These are phyloP conservation scores for Colletotrichum falcatum DNA, from an alignment of 2,329 filamentous ascomycete species.

Conservation along the genomic window DNA sequence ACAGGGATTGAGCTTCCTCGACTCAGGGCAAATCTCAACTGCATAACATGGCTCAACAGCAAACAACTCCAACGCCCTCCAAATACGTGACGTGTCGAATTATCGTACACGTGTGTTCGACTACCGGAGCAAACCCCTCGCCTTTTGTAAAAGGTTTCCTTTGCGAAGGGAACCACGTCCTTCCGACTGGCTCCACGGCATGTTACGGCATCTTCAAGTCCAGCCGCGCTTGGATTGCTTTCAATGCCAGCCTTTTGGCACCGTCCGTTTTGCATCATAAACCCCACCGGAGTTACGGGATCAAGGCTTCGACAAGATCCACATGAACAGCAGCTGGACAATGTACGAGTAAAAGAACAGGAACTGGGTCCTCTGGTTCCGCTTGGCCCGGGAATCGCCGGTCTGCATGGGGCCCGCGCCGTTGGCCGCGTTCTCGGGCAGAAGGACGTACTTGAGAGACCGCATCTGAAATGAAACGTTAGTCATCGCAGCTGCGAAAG, in stretches of 20 bases:
- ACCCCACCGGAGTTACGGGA: no score
- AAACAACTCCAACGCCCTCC: constrained; percentile 3
- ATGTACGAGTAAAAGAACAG: constrained; percentile 95
- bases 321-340: constrained; percentile 96
- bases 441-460: constrained; percentile 93
- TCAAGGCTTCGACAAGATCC: constrained; percentile 69
- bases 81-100: constrained; percentile 26
- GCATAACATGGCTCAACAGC: constrained; percentile 17
- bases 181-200: constrained; percentile 12
- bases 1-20: constrained; percentile 27
- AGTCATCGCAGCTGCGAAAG: constrained; percentile 2
- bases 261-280: background rate
- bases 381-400: constrained; percentile 82
- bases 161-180: constrained; percentile 7
- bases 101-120: constrained; percentile 24
- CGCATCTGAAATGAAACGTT: constrained; percentile 73
- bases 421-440: constrained; percentile 82
- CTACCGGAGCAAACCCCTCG: background rate
- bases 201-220: background rate
- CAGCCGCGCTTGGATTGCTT: constrained; percentile 18
- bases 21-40: background rate
- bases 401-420: constrained; percentile 72
- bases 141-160: no score
- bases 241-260: background rate
- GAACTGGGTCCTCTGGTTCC: constrained; percentile 90